Base-by-base conservation (phyloP, 2,329 filamentous ascomycete genomes). In the Fusarium palustre region DNA sequence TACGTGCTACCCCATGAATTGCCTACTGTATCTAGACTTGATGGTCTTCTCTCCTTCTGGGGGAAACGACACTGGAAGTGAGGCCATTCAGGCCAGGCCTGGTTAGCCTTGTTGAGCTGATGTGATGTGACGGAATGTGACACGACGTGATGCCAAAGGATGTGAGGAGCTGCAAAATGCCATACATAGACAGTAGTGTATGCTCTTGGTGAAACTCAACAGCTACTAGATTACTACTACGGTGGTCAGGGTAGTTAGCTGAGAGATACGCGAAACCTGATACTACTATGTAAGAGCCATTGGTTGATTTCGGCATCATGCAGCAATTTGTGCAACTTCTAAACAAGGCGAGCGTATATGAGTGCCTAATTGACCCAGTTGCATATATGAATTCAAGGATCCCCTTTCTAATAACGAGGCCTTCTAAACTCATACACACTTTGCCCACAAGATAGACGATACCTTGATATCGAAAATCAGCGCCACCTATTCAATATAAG, bases 381-480 rank as follows among this genome's bases (percentile, higher is more conserved):
- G 67, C 66, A 60, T 65, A 63, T 45, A 52, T 61, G 58, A 65
- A 31, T 38, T 53, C 58, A 70, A 36, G 59, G 59, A 62, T 59
- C 41, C 63, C 53, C 47, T 54, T 55, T 68, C 41, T 52, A 62
- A 59, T 39, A 50, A 59, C 45, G 46, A 50, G 58, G 61, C 50
- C 71, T 70, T 74, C 65, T 74, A 68, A 74, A 73, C 59, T 58
- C 68, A 60, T 64, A 39, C 41, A 25, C 25, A 24, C 60, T 39
- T 54, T 57, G 66, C 67, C 66, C 69, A 54, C 69, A 55, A 64
- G 30, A 49, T 20, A 22, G 24, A 50, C 38, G 24, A 38, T 39
- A 50, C 48, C 18, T 45, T 50, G 52, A 54, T 52, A 52, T 63
- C 41, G 36, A 57, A 45, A 57, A 48, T 20, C 55, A 55, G 55